Percentiles rank a stretch among this genome's conserved stretches.
These are phyloP conservation scores for Fusarium camptoceras DNA, from an alignment of 2,329 filamentous ascomycete species.

Conservation along the genomic window DNA sequence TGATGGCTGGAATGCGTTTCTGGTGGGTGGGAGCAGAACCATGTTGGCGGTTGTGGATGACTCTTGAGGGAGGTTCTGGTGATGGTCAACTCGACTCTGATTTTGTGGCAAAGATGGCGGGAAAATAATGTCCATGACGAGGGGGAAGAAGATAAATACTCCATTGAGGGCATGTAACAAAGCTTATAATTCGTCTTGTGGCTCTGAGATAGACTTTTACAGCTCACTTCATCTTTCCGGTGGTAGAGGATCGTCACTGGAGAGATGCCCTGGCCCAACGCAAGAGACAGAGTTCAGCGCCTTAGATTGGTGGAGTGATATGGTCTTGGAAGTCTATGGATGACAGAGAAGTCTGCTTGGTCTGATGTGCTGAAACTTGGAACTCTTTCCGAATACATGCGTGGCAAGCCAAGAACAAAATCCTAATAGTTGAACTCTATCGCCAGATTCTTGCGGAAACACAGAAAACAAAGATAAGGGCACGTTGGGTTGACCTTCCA, in stretches of 20 bases:
- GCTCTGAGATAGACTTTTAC: not conserved
- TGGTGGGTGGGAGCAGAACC: not conserved
- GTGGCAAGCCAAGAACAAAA: not conserved
- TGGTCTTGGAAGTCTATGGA: not conserved
- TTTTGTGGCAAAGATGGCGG: not conserved
- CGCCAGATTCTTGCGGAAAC: not conserved
- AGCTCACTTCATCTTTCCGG: not conserved
- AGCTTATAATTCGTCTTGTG: not conserved
- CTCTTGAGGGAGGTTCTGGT: not conserved
- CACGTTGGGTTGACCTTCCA: too few species aligned
- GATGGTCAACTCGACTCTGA: not conserved
- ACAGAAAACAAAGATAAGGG: not conserved
- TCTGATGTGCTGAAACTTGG: not conserved
- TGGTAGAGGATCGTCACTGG: not conserved
- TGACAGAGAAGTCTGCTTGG: not conserved
- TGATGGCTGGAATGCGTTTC: not conserved
- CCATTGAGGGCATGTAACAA: not conserved
- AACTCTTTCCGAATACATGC: not conserved
- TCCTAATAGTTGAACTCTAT: not conserved
- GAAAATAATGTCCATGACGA: not conserved
- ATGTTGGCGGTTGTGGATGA: not conserved
- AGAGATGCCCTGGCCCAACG: too few species aligned
- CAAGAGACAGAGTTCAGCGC: too few species aligned
- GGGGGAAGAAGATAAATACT: not conserved
- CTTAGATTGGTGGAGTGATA: not conserved